Conservation (phyloP, 2,329 filamentous ascomycete genomes). For the Laburnicola sp. region DNA sequence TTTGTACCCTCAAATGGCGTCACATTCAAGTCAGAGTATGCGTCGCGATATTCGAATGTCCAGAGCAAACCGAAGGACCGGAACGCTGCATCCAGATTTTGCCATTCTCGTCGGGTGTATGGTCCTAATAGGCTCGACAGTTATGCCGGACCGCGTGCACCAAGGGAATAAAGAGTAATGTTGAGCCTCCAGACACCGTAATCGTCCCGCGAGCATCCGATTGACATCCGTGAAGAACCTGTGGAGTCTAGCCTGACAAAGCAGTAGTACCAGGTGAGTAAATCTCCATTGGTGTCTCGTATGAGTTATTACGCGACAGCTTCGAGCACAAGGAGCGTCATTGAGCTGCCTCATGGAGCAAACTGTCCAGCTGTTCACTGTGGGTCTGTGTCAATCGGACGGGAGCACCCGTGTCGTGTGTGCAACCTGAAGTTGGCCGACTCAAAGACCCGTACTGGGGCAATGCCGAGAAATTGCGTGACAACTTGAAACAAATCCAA, state of each 20-base stretch:
- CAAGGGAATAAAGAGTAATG: too few relatives aligned
- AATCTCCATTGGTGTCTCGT: neutral
- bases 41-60: neutral
- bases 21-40: neutral
- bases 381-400: constrained; percentile 1
- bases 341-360: neutral
- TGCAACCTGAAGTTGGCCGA: neutral
- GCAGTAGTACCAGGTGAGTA: neutral
- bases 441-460: too few relatives aligned
- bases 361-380: neutral
- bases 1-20: neutral
- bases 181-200: too few relatives aligned
- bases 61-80: neutral
- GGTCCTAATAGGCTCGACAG: too few relatives aligned
- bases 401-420: neutral
- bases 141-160: too few relatives aligned
- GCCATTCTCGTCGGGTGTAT: neutral
- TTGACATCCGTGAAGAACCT: too few relatives aligned
- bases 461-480: too few relatives aligned
- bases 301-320: neutral
- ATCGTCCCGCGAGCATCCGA: too few relatives aligned
- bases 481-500: too few relatives aligned
- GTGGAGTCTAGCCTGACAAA: neutral
- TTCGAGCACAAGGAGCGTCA: neutral
- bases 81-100: too few relatives aligned